phyloP scores from a whole-genome alignment of 352 stramenopile species.

The Phytophthora constricta region DNA sequence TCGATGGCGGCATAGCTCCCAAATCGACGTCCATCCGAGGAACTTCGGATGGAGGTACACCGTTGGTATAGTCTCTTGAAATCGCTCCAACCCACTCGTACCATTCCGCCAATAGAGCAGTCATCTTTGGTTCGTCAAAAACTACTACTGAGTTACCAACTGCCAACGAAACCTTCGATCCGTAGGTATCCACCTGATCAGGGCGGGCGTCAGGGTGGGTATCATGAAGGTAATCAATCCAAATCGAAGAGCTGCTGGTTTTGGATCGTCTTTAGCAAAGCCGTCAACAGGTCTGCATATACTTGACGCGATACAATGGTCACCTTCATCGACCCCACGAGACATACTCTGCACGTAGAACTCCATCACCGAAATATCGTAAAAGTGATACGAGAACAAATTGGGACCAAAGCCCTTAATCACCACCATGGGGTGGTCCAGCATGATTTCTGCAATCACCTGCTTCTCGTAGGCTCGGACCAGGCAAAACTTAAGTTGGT shows the following conservation, averaged over 20 bases:
- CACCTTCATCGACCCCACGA: constrained; percentile 38
- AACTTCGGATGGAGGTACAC: constrained; percentile 23
- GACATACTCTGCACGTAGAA: constrained; percentile 85
- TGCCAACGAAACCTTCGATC: constrained; percentile 71
- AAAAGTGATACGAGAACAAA: constrained; percentile 85
- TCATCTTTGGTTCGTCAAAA: constrained; percentile 80
- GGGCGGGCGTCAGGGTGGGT: constrained; percentile 63
- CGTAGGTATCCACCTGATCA: constrained; percentile 62
- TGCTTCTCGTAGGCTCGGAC: constrained; percentile 70
- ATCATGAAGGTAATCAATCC: constrained; percentile 76
- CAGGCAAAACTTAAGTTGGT: constrained; percentile 73
- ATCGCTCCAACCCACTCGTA: constrained; percentile 64
- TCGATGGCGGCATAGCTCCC: constrained; percentile 17
- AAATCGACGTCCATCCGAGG: constrained; percentile 30
- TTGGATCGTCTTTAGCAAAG: constrained; percentile 9
- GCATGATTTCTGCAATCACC: constrained; percentile 63
- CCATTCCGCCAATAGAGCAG: constrained; percentile 62
- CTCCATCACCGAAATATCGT: constrained; percentile 64
- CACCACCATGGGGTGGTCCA: constrained; percentile 54
- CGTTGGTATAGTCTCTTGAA: constrained; percentile 52
- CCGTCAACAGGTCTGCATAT: constrained; percentile 35
- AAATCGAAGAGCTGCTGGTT: constrained; percentile 47
- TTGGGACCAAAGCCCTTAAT: constrained; percentile 81
- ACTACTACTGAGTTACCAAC: constrained; percentile 76
- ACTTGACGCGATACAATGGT: constrained; percentile 83